Evolutionary conservation across 805 yeast species (phyloP).

Genomic region (Wickerhamomyces strasburgensis): DNA sequence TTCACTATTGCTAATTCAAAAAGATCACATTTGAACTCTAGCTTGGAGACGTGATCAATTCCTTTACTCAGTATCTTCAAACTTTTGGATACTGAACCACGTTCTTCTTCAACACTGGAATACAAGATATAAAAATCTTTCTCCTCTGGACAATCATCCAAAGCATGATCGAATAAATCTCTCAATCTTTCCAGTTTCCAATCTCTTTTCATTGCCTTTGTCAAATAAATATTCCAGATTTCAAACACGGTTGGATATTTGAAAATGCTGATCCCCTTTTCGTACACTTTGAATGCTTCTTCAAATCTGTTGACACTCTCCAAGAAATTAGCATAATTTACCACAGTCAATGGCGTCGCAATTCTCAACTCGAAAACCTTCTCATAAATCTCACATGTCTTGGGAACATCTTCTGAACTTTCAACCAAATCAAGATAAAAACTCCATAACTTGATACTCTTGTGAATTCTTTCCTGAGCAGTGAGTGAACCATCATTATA

Average conservation of each 20-base stretch:
- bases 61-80: slow-evolving; percentile 43
- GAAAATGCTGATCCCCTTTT: slow-evolving; percentile 61
- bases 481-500: slow-evolving; percentile 40
- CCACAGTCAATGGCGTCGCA: slow-evolving; percentile 61
- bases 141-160: slow-evolving; percentile 45
- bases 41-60: slow-evolving; percentile 26
- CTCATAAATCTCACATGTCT: slow-evolving; percentile 44
- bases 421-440: slow-evolving; percentile 69
- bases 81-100: slow-evolving; percentile 48
- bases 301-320: slow-evolving; percentile 43
- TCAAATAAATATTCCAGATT: slow-evolving; percentile 66
- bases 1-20: slow-evolving; percentile 41
- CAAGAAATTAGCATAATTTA: slow-evolving; percentile 61
- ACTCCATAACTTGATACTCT: slow-evolving; percentile 64
- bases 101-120: slow-evolving; percentile 54
- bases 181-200: slow-evolving; percentile 51
- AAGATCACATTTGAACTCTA: slow-evolving; percentile 32
- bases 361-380: slow-evolving; percentile 50
- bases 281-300: slow-evolving; percentile 57
- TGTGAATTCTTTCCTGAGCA: slow-evolving; percentile 56
- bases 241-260: slow-evolving; percentile 58
- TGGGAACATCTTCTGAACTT: slow-evolving; percentile 40
- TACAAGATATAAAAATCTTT: slow-evolving; percentile 50
- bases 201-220: slow-evolving; percentile 37
- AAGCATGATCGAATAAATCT: slow-evolving; percentile 68